Evolutionary conservation across 257 asterid genomes (phyloP).

Genomic region (Fraxinus excelsior): DNA sequence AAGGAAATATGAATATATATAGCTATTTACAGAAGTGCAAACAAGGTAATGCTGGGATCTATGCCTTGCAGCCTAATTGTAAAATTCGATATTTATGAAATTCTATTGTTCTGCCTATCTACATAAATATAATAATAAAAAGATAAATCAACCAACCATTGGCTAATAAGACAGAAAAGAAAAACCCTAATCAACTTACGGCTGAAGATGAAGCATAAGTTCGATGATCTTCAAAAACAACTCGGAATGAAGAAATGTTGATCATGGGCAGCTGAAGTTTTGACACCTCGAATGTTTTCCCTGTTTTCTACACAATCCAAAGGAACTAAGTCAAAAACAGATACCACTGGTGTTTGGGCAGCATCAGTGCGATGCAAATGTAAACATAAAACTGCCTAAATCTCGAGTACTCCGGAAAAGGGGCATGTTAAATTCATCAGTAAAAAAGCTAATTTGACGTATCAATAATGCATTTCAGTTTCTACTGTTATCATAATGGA

Average conservation of each 20-base stretch:
- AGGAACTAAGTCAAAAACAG: constrained; percentile 29
- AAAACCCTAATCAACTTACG: constrained; percentile 52
- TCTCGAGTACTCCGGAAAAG: neutral
- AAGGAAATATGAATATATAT: constrained; percentile 10
- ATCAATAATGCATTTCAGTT: neutral
- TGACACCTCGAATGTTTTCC: constrained; percentile 71
- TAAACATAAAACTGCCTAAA: constrained; percentile 21
- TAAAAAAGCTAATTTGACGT: neutral
- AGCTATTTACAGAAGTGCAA: constrained; percentile 9
- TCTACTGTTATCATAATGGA: neutral
- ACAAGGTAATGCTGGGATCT: neutral
- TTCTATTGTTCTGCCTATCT: neutral
- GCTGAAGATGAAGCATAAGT: constrained; percentile 88
- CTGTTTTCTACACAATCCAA: constrained; percentile 70
- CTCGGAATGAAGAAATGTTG: constrained; percentile 59
- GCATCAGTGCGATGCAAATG: constrained; percentile 14
- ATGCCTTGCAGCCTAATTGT: neutral
- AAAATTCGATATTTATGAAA: neutral
- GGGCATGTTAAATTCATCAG: neutral
- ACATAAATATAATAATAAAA: neutral
- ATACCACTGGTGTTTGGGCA: constrained; percentile 24
- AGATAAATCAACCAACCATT: constrained; percentile 8
- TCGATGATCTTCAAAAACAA: constrained; percentile 88
- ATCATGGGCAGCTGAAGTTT: constrained; percentile 91
- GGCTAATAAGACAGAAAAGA: constrained; percentile 15